Evolutionary conservation across 305 asterid genomes (phyloP), one percentile per base, ranked within the genome.

Genomic region (Rubia tinctorum): DNA sequence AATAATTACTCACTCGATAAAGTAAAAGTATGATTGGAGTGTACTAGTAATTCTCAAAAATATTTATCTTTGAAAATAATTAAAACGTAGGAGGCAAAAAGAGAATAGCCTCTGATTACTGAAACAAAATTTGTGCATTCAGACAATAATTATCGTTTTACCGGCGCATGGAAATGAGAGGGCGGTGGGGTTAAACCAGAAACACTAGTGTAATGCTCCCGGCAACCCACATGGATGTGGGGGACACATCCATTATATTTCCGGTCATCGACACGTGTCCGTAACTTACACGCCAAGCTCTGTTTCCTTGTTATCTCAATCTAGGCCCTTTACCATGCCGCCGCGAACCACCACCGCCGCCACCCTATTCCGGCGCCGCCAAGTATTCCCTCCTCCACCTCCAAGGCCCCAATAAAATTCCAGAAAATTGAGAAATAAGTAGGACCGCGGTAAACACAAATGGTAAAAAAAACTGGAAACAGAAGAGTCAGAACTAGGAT

Each of bases 261-360:
- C 80, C 71, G 63, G 30, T 65, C 72, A 77, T 66, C 42, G 77
- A 74, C 90, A 86, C 89, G 79, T 83, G 90, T 79, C 84, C 87
- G 86, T 88, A 76, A 81, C 94, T 90, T 87, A 83, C 82, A 83
- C 85, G 83, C 88, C 88, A 88, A 84, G 86, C 82, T 78, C 84
- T 78, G 66, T 77, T 34, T 79, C 27, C 39, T 37, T 20, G 49
- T 11, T 27, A 44, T 30, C 55, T 20, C 8, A 11, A 20, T 20
- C 18, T 40, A 2, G n/a, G n/a, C n/a, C n/a, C n/a, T n/a, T n/a
- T n/a, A n/a, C n/a, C 27, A 14, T n/a, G 8, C 62, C 4, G 40
- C 10, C 65, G 40, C 0, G 39, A 43, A 37, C 30, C 63, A 7
- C 15, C 60, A 0, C 60, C n/a, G n/a, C 30, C 51, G 1, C 3